phyloP scores from a whole-genome alignment of 179 eudicot species.

The Actinidia polygama region DNA sequence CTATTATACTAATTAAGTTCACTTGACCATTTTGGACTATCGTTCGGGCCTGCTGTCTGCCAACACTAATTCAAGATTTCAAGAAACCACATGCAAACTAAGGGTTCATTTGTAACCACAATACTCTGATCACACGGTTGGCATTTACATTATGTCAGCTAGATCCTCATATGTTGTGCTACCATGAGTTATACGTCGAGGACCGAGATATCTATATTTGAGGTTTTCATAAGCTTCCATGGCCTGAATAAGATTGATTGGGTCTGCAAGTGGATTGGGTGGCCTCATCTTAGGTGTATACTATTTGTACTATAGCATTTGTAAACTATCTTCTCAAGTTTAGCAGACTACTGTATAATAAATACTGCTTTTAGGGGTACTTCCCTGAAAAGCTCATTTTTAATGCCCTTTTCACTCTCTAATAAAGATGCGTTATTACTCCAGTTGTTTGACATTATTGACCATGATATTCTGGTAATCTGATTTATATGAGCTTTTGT shows the following conservation, averaged over 20 bases:
- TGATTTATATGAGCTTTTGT: constrained; percentile 10
- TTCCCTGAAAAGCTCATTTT: neutral
- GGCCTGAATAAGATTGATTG: constrained; percentile 7
- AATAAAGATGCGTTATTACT: neutral
- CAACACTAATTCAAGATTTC: neutral
- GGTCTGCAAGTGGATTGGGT: constrained; percentile 10
- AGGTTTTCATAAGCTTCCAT: neutral
- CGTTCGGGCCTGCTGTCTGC: neutral
- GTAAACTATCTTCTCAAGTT: neutral
- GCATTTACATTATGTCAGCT: too few relatives aligned
- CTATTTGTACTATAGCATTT: neutral
- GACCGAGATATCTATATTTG: neutral
- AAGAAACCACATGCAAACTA: neutral
- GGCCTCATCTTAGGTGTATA: neutral
- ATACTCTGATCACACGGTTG: too few relatives aligned
- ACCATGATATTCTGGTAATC: constrained; percentile 5
- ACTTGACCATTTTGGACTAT: neutral
- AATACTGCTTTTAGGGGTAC: neutral
- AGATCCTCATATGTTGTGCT: too few relatives aligned
- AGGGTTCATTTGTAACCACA: too few relatives aligned
- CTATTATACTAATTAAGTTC: constrained; percentile 1
- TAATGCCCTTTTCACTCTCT: neutral
- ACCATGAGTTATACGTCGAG: neutral
- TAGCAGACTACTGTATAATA: neutral
- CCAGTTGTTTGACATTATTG: neutral